Conservation (phyloP, 495 filamentous ascomycete genomes). For the Chaetomium tenue region DNA sequence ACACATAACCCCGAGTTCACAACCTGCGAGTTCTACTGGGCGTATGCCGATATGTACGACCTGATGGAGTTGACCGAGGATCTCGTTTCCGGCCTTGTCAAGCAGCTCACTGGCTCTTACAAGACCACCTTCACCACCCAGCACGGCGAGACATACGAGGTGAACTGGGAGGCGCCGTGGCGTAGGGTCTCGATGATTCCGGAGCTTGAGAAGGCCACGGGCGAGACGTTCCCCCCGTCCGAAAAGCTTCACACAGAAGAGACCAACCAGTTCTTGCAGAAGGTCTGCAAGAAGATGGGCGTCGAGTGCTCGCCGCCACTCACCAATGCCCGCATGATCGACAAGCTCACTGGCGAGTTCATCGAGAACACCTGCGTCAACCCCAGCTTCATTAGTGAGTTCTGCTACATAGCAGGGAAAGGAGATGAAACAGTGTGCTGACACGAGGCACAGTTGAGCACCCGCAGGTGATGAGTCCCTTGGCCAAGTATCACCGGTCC, state of each 20-base stretch:
- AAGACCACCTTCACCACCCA: conserved; percentile 79
- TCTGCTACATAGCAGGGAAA: conserved; percentile 11
- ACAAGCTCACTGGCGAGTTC: conserved; percentile 94
- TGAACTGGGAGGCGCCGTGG: conserved; percentile 98
- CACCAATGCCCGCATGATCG: conserved; percentile 96
- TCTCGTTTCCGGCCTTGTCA: conserved; percentile 86
- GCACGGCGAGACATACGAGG: conserved; percentile 74
- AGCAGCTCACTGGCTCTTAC: conserved; percentile 81
- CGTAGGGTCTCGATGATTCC: conserved; percentile 95
- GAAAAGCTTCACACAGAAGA: conserved; percentile 86
- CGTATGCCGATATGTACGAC: conserved; percentile 90
- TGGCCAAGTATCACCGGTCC: conserved; percentile 89
- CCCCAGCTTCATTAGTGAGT: conserved; percentile 88
- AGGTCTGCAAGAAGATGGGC: conserved; percentile 79
- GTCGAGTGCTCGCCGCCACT: conserved; percentile 86
- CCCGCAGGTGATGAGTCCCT: conserved; percentile 95
- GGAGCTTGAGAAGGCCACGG: conserved; percentile 81
- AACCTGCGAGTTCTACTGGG: conserved; percentile 95
- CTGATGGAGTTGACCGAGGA: conserved; percentile 93
- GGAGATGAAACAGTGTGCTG: not conserved
- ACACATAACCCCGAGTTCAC: conserved; percentile 99
- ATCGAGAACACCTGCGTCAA: conserved; percentile 92
- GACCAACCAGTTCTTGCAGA: conserved; percentile 81
- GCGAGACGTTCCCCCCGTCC: conserved; percentile 88
- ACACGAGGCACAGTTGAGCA: conserved; percentile 47